Base-by-base conservation (phyloP, 139 green algal species). In the Nannochloris sp. region DNA sequence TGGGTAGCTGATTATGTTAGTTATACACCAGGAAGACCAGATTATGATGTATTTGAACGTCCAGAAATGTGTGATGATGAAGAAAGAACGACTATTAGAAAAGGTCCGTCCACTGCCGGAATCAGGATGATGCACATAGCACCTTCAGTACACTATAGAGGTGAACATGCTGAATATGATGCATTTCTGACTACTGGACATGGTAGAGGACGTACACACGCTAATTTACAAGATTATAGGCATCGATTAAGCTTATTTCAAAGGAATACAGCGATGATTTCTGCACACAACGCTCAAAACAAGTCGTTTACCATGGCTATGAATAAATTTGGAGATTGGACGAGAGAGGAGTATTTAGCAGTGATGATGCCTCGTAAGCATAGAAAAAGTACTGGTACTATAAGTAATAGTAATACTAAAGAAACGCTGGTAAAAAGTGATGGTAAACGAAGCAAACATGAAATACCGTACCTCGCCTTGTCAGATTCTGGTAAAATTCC, bases 241-340 rank as follows among this genome's bases (percentile, higher is more conserved):
- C 15, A 14, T n/a, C 62, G 73, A 4, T 23, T 34, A 5, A 37
- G n/a, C 1, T 33, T 70, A 1, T 82, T 72, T 53, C 39, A 48
- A 1, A 13, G 34, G 45, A 79, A 81, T 61, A 13, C 6, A 2
- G 35, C 46, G 4, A 33, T 68, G 33, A 73, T 84, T 27, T 39
- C 59, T 19, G 38, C 24, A 6, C 65, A 73, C 51, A 84, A 84
- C 35, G 39, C 57, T 2, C 30, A 65, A 8, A 3, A 12, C 13
- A 23, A 44, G 24, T 60, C 32, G 7, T 71, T 61, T 70, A 70
- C 25, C 0, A 32, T 82, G 47, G 62, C 33, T 2, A 55, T 80
- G 53, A 84, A 84, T 62, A 67, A 68, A 47, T 84, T 82, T 76
- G 74, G 61, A 24, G 77, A 84, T 53, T 84, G 65, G 65, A 60